Percentiles rank a stretch among this genome's conserved stretches.
Conservation (phyloP, 148 eudicot species). For the Rhododendron williamsianum region DNA sequence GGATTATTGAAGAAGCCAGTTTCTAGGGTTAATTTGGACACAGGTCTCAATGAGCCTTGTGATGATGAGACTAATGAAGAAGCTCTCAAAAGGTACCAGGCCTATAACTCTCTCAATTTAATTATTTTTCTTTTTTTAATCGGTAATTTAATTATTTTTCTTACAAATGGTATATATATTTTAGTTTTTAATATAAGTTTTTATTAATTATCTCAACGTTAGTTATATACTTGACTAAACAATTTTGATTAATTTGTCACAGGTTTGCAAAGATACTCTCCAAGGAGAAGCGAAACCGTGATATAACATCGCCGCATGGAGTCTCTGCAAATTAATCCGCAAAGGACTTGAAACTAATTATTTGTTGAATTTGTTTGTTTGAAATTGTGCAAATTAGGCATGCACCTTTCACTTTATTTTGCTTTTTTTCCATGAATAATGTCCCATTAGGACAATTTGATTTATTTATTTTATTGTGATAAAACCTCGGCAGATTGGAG, state of each 20-base stretch:
- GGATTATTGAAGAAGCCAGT: conserved; percentile 9
- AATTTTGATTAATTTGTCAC: too few species aligned
- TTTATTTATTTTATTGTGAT: background rate
- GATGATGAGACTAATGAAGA: conserved; percentile 11
- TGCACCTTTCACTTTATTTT: background rate
- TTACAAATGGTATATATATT: background rate
- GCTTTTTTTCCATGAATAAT: background rate
- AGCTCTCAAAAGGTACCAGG: conserved; percentile 1
- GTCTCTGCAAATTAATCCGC: background rate
- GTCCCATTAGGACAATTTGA: background rate
- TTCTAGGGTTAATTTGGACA: conserved; percentile 9
- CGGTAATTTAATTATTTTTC: background rate
- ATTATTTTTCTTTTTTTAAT: too few species aligned
- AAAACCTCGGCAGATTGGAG: background rate
- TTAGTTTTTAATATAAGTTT: too few species aligned
- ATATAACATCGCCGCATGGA: background rate
- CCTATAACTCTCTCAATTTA: background rate
- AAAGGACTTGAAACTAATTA: background rate
- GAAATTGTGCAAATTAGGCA: background rate
- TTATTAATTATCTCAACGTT: background rate
- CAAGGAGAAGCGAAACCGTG: background rate
- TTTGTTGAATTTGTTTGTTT: background rate
- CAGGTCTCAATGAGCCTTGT: background rate
- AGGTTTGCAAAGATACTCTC: conserved; percentile 10
- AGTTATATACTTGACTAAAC: too few species aligned